A percentile compares a stretch with the other conserved stretches of the same genome.
phyloP scores from a whole-genome alignment of 306 rosid species.

The Echinosophora koreensis region DNA sequence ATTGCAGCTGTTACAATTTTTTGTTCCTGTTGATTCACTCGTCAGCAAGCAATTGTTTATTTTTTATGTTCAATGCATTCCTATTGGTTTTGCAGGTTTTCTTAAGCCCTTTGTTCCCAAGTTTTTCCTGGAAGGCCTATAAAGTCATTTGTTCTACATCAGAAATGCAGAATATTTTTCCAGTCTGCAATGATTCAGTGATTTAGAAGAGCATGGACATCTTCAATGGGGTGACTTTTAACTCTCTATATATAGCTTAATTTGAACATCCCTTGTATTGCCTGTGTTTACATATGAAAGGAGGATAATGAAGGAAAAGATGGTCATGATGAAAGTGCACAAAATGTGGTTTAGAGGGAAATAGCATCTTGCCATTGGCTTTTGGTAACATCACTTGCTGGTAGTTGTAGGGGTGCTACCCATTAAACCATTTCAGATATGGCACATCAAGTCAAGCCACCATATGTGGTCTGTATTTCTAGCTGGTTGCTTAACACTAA shows the following conservation, averaged over 20 bases:
- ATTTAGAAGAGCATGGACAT: conserved; percentile 32
- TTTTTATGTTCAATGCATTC: conserved; percentile 27
- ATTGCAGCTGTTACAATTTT: neutral
- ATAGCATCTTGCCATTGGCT: conserved; percentile 36
- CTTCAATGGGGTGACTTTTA: conserved; percentile 7
- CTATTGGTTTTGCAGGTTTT: conserved; percentile 38
- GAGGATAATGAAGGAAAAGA: conserved; percentile 48
- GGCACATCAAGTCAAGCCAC: conserved; percentile 39
- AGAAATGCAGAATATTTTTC: conserved; percentile 41
- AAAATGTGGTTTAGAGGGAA: conserved; percentile 43
- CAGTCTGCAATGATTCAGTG: conserved; percentile 39
- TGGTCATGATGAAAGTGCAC: conserved; percentile 30
- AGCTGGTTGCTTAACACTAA: conserved; percentile 32
- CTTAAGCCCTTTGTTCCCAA: neutral
- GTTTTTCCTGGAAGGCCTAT: conserved; percentile 26
- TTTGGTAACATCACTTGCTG: conserved; percentile 42
- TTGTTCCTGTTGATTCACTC: conserved; percentile 24
- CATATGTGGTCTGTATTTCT: conserved; percentile 48
- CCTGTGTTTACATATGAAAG: conserved; percentile 35
- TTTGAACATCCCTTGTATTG: conserved; percentile 33
- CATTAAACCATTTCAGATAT: conserved; percentile 12
- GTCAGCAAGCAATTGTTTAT: conserved; percentile 16
- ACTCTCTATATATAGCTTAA: conserved; percentile 19
- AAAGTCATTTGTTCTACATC: conserved; percentile 30
- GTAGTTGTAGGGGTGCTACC: conserved; percentile 35